These are phyloP conservation scores for Talaromyces wortmannii DNA, from an alignment of 495 filamentous ascomycete species.

Conservation along the genomic window DNA sequence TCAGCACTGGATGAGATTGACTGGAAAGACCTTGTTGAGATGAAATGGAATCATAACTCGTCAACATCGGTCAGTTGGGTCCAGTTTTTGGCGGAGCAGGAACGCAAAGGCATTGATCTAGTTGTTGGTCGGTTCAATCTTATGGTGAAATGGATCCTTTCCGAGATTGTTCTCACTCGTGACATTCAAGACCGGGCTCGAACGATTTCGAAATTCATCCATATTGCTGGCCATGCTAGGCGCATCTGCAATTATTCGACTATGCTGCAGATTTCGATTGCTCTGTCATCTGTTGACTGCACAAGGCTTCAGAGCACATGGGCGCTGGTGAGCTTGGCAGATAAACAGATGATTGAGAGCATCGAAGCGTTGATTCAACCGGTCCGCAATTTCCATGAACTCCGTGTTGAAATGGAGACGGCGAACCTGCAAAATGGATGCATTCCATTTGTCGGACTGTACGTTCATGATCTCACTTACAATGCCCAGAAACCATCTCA, in stretches of 20 bases:
- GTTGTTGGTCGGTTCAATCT: conserved; percentile 95
- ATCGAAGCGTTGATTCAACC: conserved; percentile 84
- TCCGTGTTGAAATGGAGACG: conserved; percentile 88
- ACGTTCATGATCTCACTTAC: conserved; percentile 94
- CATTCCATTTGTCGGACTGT: conserved; percentile 92
- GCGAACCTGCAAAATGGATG: conserved; percentile 72
- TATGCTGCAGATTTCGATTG: conserved; percentile 90
- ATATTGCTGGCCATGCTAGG: conserved; percentile 80
- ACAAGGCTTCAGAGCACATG: conserved; percentile 74
- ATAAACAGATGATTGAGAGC: conserved; percentile 66
- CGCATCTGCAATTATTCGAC: conserved; percentile 92
- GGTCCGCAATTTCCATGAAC: conserved; percentile 80
- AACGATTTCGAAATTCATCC: conserved; percentile 85
- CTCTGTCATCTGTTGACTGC: conserved; percentile 77
- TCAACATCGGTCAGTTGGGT: conserved; percentile 70
- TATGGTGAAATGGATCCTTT: conserved; percentile 95
- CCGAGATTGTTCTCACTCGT: conserved; percentile 81
- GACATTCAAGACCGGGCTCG: conserved; percentile 75
- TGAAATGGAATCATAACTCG: conserved; percentile 79
- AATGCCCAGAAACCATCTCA: conserved; percentile 83
- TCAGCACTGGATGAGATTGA: conserved; percentile 94
- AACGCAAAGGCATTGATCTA: conserved; percentile 86
- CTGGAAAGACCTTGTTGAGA: conserved; percentile 94
- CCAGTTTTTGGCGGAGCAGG: conserved; percentile 76
- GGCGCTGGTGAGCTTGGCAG: conserved; percentile 63